Evolutionary conservation across 2,329 filamentous ascomycete genomes (phyloP), one percentile per base, ranked within the genome.

Genomic region (Fusarium domesticum): DNA sequence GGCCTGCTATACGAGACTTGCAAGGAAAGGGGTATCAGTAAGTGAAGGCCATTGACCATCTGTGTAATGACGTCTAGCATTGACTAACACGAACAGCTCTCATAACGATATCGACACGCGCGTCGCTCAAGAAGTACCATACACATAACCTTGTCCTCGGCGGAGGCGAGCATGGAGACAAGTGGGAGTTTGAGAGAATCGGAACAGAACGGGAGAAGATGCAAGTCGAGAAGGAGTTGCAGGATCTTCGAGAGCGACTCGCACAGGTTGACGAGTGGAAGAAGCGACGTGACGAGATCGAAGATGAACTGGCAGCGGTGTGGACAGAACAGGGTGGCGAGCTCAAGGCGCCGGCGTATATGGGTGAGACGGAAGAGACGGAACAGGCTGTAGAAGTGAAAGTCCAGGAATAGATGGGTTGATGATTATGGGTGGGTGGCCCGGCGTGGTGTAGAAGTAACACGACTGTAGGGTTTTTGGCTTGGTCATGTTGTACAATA

Each of bases 41-140:
- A 78, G 85, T 81, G 31, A 23, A 44, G 32, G 23, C 35, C 18
- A 19, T 18, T 7, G 16, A n/a, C 4, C 10, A 34, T 14, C 3
- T 45, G 28, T 36, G 16, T 31, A 8, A 14, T 31, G 15, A n/a
- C 14, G 14, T 30, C 6, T 8, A 8, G 18, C 15, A 28, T 28
- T 28, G 37, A 43, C 57, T 64, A 52, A 64, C 54, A 37, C 6
- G 23, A 28, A 18, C 53, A 89, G 85, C 93, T 1, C 73, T 98
- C 4, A 93, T 98, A 58, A 98, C 93, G 0, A 92, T 98, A 48
- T 96, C 90, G 2, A 98, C 93, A 1, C 85, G 93, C 34, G 92
- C 89, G 12, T 95, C 89, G 17, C 77, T 98, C 45, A 96, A 96
- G 69, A 91, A 92, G 62, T 97, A 97, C 63, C 93, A 98, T 70